Evolutionary conservation across 345 rosid species (phyloP).

Genomic region (Citrus inodora): DNA sequence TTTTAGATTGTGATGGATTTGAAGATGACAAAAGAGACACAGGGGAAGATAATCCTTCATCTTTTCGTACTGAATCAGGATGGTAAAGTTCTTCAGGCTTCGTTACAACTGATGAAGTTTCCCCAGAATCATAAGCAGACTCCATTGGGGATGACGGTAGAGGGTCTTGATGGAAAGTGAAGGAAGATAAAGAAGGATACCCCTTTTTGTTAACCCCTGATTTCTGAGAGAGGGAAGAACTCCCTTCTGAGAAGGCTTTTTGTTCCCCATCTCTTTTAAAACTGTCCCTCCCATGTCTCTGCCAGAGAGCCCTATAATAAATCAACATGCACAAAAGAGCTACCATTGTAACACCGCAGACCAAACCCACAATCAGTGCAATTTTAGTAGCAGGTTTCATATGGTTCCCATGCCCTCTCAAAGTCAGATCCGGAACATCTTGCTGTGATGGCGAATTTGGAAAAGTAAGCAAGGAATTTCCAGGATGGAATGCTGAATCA

Average conservation of each 20-base stretch:
- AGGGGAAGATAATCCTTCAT: conserved; percentile 49
- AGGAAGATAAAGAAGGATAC: conserved; percentile 43
- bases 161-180: conserved; percentile 36
- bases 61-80: conserved; percentile 30
- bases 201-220: conserved; percentile 33
- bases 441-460: conserved; percentile 38
- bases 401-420: conserved; percentile 27
- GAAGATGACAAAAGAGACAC: conserved; percentile 51
- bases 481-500: conserved; percentile 82
- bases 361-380: conserved; percentile 56
- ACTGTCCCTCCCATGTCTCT: conserved; percentile 22
- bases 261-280: conserved; percentile 29
- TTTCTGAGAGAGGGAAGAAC: conserved; percentile 38
- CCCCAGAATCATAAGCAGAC: conserved; percentile 32
- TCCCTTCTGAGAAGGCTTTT: conserved; percentile 26
- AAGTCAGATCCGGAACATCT: conserved; percentile 29
- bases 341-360: conserved; percentile 42
- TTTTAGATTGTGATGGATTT: conserved; percentile 48
- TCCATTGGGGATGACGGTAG: conserved; percentile 21
- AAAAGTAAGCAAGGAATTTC: conserved; percentile 57
- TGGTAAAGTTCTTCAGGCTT: conserved; percentile 25
- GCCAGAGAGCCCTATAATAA: conserved; percentile 26
- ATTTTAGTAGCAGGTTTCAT: conserved; percentile 45
- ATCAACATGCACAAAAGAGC: conserved; percentile 44
- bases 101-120: conserved; percentile 31